Conservation (phyloP, 1,284 basidiomycete species). For the Trichosporon sp. region DNA sequence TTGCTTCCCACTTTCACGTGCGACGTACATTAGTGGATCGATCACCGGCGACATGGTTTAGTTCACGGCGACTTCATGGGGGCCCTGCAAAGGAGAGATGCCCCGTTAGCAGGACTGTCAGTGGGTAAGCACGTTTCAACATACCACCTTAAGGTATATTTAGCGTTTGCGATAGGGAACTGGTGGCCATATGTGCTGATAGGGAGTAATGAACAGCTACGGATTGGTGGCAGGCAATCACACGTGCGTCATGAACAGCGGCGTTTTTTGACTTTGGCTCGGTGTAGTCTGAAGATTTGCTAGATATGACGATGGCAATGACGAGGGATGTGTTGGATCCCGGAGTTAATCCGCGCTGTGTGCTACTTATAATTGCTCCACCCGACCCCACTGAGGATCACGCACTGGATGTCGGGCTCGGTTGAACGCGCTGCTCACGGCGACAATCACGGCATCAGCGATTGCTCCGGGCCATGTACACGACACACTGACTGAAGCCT, state of each 20-base stretch:
- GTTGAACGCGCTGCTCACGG: too few relatives aligned
- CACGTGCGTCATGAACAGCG: background rate
- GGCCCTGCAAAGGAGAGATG: background rate
- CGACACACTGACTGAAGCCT: too few relatives aligned
- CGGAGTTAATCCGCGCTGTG: too few relatives aligned
- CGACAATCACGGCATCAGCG: too few relatives aligned
- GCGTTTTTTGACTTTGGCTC: too few relatives aligned
- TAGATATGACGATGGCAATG: too few relatives aligned
- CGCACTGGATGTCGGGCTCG: too few relatives aligned
- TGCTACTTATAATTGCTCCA: too few relatives aligned
- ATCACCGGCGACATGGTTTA: background rate
- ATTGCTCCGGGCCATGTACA: too few relatives aligned
- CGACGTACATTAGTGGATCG: background rate
- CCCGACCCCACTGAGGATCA: too few relatives aligned
- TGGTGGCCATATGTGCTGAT: background rate
- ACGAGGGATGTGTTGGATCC: too few relatives aligned
- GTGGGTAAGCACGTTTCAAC: background rate
- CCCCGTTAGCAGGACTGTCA: background rate
- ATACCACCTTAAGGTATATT: background rate
- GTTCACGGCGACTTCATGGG: background rate
- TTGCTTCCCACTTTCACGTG: background rate
- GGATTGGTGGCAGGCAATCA: background rate
- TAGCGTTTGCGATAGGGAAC: background rate
- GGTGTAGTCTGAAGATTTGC: too few relatives aligned
- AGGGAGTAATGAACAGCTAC: background rate